A percentile compares a stretch with the other conserved stretches of the same genome.
phyloP scores from a whole-genome alignment of 1,139 yeast genomes.

The Blastobotrys elegans region DNA sequence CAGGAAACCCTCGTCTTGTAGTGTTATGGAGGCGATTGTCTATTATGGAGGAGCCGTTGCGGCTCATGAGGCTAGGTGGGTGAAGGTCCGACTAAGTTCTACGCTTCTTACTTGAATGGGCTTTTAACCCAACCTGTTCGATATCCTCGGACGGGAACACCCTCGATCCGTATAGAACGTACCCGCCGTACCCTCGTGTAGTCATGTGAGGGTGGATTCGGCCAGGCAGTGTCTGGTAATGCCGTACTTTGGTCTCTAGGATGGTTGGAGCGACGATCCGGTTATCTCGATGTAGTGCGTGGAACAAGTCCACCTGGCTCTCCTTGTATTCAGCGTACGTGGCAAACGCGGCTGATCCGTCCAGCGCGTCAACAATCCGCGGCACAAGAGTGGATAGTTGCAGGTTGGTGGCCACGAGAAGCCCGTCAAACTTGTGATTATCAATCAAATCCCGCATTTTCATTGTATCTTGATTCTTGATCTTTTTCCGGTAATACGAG shows the following conservation, averaged over 20 bases:
- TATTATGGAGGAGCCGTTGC: background rate
- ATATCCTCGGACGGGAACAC: conserved; percentile 63
- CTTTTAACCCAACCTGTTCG: conserved; percentile 36
- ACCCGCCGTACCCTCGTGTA: conserved; percentile 90
- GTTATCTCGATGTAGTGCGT: conserved; percentile 57
- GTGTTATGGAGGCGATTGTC: conserved; percentile 31
- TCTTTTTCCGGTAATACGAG: conserved; percentile 63
- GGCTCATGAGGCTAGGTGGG: background rate
- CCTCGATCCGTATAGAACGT: conserved; percentile 68
- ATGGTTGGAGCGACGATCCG: conserved; percentile 80
- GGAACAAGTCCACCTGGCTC: conserved; percentile 65
- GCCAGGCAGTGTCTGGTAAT: conserved; percentile 90
- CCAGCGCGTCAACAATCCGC: conserved; percentile 56
- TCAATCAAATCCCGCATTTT: conserved; percentile 49
- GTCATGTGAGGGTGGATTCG: conserved; percentile 95
- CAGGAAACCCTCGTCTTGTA: conserved; percentile 34
- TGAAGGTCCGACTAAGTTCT: background rate
- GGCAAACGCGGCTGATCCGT: conserved; percentile 84
- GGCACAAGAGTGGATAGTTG: conserved; percentile 64
- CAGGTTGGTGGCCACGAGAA: conserved; percentile 68
- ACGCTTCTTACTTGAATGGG: conserved; percentile 23
- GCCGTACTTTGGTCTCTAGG: conserved; percentile 75
- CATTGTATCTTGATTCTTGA: conserved; percentile 46
- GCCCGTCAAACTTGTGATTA: conserved; percentile 65
- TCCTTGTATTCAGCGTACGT: conserved; percentile 81